Percentiles rank a stretch among this genome's conserved stretches.
These are phyloP conservation scores for Fagus crenata DNA, from an alignment of 306 rosid species.

Conservation along the genomic window DNA sequence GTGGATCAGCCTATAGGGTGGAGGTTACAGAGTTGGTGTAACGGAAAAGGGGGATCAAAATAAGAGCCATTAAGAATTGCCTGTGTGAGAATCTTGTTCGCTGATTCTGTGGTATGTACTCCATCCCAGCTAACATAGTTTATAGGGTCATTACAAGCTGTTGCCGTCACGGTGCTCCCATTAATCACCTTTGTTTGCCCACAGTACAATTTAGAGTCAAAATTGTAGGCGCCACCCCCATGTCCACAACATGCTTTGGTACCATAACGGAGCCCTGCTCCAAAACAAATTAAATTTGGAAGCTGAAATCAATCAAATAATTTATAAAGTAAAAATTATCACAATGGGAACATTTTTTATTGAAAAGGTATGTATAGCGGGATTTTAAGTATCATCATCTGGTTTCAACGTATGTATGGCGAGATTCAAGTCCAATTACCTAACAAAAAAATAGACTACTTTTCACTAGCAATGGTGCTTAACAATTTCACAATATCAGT, in stretches of 20 bases:
- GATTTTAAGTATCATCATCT: too few species aligned
- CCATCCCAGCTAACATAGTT: conserved; percentile 96
- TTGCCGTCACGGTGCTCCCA: conserved; percentile 56
- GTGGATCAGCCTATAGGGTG: conserved; percentile 47
- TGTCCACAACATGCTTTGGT: conserved; percentile 82
- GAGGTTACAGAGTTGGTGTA: conserved; percentile 56
- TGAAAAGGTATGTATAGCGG: too few species aligned
- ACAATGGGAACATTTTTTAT: background rate
- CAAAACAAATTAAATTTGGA: conserved; percentile 1
- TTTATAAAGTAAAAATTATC: background rate
- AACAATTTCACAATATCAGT: too few species aligned
- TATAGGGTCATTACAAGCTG: conserved; percentile 68
- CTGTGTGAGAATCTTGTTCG: conserved; percentile 63
- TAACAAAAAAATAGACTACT: too few species aligned
- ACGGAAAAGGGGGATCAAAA: conserved; percentile 67
- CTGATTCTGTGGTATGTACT: conserved; percentile 88
- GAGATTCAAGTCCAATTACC: too few species aligned
- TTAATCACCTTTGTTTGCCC: conserved; percentile 59
- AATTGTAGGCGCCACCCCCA: conserved; percentile 78
- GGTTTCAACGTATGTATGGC: too few species aligned
- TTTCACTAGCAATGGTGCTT: too few species aligned
- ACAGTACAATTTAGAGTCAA: conserved; percentile 52
- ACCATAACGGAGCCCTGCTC: conserved; percentile 66
- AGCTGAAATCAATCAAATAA: background rate
- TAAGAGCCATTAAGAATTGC: conserved; percentile 78